Evolutionary conservation across 805 yeast genomes (phyloP).

Genomic region (Pichia rugopelliculosa): DNA sequence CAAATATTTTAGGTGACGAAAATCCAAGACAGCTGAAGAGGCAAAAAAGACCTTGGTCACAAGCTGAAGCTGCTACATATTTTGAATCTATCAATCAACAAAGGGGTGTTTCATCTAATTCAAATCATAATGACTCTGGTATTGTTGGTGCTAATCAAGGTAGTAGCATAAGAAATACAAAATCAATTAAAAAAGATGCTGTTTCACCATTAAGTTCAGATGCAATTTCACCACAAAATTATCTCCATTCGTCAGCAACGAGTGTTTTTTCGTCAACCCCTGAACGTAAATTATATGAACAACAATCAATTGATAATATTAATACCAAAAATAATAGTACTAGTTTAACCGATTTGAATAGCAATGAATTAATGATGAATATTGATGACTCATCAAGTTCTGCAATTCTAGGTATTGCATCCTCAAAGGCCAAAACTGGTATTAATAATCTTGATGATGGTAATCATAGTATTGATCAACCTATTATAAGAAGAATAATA

Average conservation of each 20-base stretch:
- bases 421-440: background rate
- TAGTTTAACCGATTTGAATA: background rate
- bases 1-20: conserved; percentile 11
- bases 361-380: background rate
- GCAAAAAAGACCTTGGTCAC: conserved; percentile 29
- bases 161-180: background rate
- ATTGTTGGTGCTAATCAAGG: background rate
- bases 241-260: conserved; percentile 25
- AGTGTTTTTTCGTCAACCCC: conserved; percentile 28
- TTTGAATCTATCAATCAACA: conserved; percentile 23
- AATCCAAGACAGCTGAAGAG: conserved; percentile 20
- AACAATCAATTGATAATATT: background rate
- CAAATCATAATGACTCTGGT: conserved; percentile 5
- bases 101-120: conserved; percentile 10
- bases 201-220: conserved; percentile 28
- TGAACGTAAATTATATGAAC: conserved; percentile 17
- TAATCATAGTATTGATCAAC: conserved; percentile 24
- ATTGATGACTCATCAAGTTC: background rate
- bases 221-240: conserved; percentile 25
- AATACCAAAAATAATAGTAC: too few relatives aligned
- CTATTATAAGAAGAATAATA: conserved; percentile 75
- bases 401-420: background rate
- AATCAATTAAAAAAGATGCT: conserved; percentile 21
- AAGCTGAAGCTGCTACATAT: conserved; percentile 20
- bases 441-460: background rate